Conservation (phyloP, 1,139 yeast species). For the Geotrichum europaeum region DNA sequence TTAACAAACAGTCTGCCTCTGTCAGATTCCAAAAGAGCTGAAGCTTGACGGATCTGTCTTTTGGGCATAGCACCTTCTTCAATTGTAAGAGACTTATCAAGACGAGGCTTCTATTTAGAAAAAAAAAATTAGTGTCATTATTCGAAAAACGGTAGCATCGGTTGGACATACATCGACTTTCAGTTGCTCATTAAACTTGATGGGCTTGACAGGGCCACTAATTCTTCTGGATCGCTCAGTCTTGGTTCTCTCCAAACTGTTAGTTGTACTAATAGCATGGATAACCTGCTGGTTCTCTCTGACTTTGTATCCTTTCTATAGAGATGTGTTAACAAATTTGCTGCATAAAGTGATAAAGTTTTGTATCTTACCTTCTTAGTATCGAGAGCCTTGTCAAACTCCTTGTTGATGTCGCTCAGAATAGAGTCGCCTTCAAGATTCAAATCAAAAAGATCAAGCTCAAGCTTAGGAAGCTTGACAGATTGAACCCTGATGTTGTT, state of each 20-base stretch:
- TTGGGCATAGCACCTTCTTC: background rate
- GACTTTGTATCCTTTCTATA: conserved; percentile 33
- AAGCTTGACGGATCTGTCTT: background rate
- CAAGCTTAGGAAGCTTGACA: conserved; percentile 24
- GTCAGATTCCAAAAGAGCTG: conserved; percentile 39
- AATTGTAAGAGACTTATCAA: background rate
- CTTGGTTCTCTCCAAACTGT: conserved; percentile 9
- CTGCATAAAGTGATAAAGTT: background rate
- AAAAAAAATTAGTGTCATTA: background rate
- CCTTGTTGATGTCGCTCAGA: conserved; percentile 38
- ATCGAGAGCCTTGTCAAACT: conserved; percentile 35
- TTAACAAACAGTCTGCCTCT: conserved; percentile 70
- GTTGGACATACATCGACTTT: background rate
- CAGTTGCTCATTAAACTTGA: conserved; percentile 16
- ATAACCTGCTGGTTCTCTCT: conserved; percentile 32
- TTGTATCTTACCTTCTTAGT: conserved; percentile 26
- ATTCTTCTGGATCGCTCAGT: conserved; percentile 19
- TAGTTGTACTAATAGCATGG: conserved; percentile 28
- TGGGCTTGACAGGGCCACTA: conserved; percentile 26
- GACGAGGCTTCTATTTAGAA: background rate
- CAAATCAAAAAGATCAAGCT: conserved; percentile 32
- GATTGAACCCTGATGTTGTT: conserved; percentile 1
- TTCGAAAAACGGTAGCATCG: background rate
- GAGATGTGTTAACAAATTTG: background rate
- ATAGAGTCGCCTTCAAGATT: conserved; percentile 35